Conservation (phyloP, 2,329 filamentous ascomycete genomes). For the Cladosporium sp. region DNA sequence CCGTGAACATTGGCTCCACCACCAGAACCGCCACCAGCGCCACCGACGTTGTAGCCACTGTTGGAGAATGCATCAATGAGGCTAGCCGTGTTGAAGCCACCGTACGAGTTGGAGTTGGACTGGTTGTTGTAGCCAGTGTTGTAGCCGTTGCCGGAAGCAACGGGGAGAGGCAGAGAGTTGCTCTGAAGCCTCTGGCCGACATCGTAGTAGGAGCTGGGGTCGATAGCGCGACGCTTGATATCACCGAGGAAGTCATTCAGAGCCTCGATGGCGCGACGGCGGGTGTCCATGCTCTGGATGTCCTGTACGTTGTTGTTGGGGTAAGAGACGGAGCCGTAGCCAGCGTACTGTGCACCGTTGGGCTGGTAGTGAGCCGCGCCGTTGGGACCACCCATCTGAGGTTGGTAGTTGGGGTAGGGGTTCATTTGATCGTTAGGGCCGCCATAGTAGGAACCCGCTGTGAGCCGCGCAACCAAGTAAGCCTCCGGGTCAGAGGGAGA, state of each 20-base stretch:
- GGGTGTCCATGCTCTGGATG: conserved; percentile 56
- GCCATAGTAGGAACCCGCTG: conserved; percentile 31
- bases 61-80: conserved; percentile 32
- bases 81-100: conserved; percentile 30
- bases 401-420: conserved; percentile 30
- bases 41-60: conserved; percentile 21
- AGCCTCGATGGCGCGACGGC: conserved; percentile 77
- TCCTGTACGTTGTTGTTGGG: conserved; percentile 36
- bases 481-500: conserved; percentile 16
- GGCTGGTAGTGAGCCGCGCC: conserved; percentile 24
- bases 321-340: conserved; percentile 44
- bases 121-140: conserved; percentile 35
- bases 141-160: conserved; percentile 32
- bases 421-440: conserved; percentile 29
- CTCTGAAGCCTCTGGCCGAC: conserved; percentile 85
- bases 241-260: conserved; percentile 93
- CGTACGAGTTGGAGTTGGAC: conserved; percentile 15
- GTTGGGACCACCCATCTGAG: conserved; percentile 20
- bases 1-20: conserved; percentile 45
- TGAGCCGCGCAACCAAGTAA: conserved; percentile 17
- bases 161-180: conserved; percentile 47
- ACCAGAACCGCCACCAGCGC: conserved; percentile 15
- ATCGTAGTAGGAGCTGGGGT: conserved; percentile 83
- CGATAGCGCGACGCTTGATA: conserved; percentile 85
- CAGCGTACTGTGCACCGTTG: conserved; percentile 30